A percentile compares a stretch with the other conserved stretches of the same genome.
phyloP scores from a whole-genome alignment of 345 rosid species.

The Bretschneidera sinensis region DNA sequence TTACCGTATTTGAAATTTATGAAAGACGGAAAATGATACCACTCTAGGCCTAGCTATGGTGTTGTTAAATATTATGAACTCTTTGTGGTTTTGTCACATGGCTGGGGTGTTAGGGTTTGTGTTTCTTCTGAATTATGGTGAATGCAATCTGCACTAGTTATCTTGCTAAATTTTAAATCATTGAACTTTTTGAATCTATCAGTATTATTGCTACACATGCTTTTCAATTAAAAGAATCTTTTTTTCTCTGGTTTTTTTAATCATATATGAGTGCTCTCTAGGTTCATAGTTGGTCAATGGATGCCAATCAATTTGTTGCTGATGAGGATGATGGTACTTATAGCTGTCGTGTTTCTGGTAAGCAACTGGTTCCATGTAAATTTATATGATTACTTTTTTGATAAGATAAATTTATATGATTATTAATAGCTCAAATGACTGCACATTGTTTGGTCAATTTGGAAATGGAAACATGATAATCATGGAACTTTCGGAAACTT shows the following conservation, averaged over 20 bases:
- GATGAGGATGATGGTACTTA: slow-evolving; percentile 90
- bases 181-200: not conserved
- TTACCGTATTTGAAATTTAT: too few relatives aligned
- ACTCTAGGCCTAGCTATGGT: not conserved
- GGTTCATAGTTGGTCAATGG: slow-evolving; percentile 78
- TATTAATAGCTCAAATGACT: not conserved
- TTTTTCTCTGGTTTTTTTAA: slow-evolving; percentile 11
- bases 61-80: not conserved
- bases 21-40: not conserved
- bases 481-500: too few relatives aligned
- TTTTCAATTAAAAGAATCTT: too few relatives aligned
- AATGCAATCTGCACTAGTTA: not conserved
- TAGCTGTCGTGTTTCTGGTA: slow-evolving; percentile 90
- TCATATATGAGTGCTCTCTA: slow-evolving; percentile 23
- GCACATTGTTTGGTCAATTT: not conserved
- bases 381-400: too few relatives aligned
- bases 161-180: not conserved
- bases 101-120: not conserved
- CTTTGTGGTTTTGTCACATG: not conserved
- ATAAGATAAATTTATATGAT: too few relatives aligned
- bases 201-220: not conserved
- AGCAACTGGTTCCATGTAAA: slow-evolving; percentile 8
- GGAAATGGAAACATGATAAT: not conserved
- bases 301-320: slow-evolving; percentile 85
- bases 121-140: not conserved